Conservation (phyloP, 352 stramenopile genomes). For the Elongisporangium prolatum region DNA sequence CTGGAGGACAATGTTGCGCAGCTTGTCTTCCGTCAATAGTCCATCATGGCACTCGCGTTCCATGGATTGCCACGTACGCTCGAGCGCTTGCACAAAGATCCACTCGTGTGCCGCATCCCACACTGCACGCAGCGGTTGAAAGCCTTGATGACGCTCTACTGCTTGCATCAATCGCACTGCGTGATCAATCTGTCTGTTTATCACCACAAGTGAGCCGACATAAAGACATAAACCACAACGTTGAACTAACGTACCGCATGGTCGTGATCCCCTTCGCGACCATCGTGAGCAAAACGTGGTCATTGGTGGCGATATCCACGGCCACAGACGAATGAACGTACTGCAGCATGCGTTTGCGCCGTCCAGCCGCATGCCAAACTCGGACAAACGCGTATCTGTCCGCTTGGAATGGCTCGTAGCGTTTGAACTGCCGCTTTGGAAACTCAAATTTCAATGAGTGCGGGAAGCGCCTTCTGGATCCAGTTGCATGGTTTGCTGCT, state of each 20-base stretch:
- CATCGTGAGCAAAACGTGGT: constrained; percentile 31
- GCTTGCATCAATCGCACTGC: constrained; percentile 27
- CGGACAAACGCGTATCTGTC: constrained; percentile 19
- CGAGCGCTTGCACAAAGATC: constrained; percentile 55
- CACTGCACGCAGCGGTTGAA: constrained; percentile 42
- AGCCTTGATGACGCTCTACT: constrained; percentile 22
- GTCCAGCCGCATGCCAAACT: constrained; percentile 5
- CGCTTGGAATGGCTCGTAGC: constrained; percentile 23
- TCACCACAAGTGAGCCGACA: neutral
- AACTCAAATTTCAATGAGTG: neutral
- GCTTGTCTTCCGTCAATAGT: constrained; percentile 33
- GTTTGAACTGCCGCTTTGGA: constrained; percentile 4
- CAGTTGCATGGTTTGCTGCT: neutral
- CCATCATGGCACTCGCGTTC: constrained; percentile 13
- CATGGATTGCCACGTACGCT: constrained; percentile 22
- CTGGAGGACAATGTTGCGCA: constrained; percentile 47
- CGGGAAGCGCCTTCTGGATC: neutral
- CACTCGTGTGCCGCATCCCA: constrained; percentile 47
- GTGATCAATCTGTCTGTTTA: constrained; percentile 37
- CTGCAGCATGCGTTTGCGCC: constrained; percentile 8
- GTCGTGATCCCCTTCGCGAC: constrained; percentile 31
- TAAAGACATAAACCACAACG: neutral
- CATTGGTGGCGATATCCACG: constrained; percentile 5
- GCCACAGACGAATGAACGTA: constrained; percentile 17
- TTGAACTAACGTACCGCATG: constrained; percentile 21